Evolutionary conservation across 1,284 basidiomycete genomes (phyloP).

Genomic region (Microbotryomycetes sp.): DNA sequence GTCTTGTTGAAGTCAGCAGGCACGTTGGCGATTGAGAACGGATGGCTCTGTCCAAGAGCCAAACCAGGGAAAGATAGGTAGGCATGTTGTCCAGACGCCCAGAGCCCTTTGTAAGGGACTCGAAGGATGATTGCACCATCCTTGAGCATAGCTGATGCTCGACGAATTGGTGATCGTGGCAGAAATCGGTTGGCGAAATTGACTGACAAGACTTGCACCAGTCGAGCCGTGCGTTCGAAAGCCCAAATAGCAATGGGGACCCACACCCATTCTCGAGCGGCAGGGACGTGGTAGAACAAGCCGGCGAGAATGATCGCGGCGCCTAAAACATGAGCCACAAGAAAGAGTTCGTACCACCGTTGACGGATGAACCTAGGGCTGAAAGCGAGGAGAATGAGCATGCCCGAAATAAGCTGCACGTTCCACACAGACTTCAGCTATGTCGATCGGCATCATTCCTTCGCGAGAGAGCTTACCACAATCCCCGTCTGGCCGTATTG

Average conservation of each 20-base stretch:
- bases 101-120: constrained; percentile 25
- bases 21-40: constrained; percentile 27
- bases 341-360: constrained; percentile 23
- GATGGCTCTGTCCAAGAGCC: constrained; percentile 22
- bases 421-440: not conserved
- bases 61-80: constrained; percentile 29
- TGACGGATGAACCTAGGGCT: constrained; percentile 13
- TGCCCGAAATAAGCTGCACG: constrained; percentile 18
- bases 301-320: constrained; percentile 25
- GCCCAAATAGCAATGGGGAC: constrained; percentile 27
- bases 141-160: constrained; percentile 20
- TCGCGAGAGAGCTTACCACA: constrained; percentile 1
- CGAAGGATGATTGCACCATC: constrained; percentile 27
- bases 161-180: constrained; percentile 19
- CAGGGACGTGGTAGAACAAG: constrained; percentile 22
- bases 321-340: constrained; percentile 22
- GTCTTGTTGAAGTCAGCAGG: not conserved
- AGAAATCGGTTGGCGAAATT: constrained; percentile 4
- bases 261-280: constrained; percentile 19
- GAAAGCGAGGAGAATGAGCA: constrained; percentile 18
- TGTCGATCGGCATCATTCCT: not conserved
- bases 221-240: constrained; percentile 18
- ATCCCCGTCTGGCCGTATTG: constrained; percentile 27
- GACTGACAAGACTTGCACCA: constrained; percentile 20
- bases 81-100: constrained; percentile 14